Evolutionary conservation across 495 filamentous ascomycete species (phyloP).

Genomic region (Tuber magnatum): DNA sequence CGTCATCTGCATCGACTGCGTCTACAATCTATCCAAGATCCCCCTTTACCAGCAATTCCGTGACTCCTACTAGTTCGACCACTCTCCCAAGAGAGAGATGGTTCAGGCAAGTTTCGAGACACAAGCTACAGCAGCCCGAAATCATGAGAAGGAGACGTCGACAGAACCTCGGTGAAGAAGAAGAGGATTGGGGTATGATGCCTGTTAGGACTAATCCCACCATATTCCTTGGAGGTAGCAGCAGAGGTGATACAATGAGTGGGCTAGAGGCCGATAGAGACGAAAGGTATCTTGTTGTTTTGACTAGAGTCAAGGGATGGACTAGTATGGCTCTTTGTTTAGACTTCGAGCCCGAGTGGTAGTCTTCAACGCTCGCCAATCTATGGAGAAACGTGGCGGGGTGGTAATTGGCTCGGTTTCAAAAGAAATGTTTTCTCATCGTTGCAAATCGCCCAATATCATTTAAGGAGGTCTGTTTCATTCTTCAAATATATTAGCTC

Average conservation of each 20-base stretch:
- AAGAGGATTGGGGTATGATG: slow-evolving; percentile 37
- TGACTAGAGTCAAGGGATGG: slow-evolving; percentile 34
- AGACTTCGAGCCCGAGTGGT: slow-evolving; percentile 35
- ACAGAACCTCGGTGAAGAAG: slow-evolving; percentile 30
- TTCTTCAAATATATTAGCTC: not conserved
- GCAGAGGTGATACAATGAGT: slow-evolving; percentile 10
- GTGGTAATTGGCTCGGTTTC: not conserved
- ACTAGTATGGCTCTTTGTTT: slow-evolving; percentile 33
- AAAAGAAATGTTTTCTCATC: not conserved
- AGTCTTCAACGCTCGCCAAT: not conserved
- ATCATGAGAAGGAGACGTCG: slow-evolving; percentile 37
- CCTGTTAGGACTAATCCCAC: slow-evolving; percentile 34
- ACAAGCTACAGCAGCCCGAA: slow-evolving; percentile 36
- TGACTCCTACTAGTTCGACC: not conserved
- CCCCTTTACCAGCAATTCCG: not conserved
- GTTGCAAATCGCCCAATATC: not conserved
- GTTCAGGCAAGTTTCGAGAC: slow-evolving; percentile 35
- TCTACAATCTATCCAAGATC: slow-evolving; percentile 19
- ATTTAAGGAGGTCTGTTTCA: not conserved
- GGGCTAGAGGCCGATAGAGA: slow-evolving; percentile 26
- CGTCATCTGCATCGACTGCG: slow-evolving; percentile 22
- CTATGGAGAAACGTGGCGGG: slow-evolving; percentile 13
- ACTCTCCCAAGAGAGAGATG: slow-evolving; percentile 25
- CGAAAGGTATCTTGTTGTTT: slow-evolving; percentile 29
- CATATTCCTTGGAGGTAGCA: slow-evolving; percentile 29